phyloP scores from a whole-genome alignment of 352 stramenopile species.

The Globisporangium canariense region DNA sequence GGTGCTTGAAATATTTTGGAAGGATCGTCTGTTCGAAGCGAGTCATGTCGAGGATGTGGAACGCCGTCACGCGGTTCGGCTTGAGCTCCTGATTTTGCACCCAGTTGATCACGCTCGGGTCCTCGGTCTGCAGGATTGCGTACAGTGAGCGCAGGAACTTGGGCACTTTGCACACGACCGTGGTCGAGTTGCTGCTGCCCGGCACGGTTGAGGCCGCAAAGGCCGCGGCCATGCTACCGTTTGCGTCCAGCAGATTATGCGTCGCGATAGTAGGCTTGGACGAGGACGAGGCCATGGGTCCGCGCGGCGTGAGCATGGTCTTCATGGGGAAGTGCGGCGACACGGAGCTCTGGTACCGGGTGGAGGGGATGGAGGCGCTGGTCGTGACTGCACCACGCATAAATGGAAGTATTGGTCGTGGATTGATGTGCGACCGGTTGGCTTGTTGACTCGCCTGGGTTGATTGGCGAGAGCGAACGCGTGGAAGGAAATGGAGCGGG shows the following conservation, averaged over 20 bases:
- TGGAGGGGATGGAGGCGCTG: neutral
- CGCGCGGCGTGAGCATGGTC: conserved; percentile 17
- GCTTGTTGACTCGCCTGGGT: neutral
- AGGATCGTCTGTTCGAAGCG: conserved; percentile 88
- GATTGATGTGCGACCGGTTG: conserved; percentile 1
- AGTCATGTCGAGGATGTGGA: conserved; percentile 73
- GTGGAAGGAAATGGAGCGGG: conserved; percentile 5
- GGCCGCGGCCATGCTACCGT: conserved; percentile 15
- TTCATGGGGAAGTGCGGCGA: conserved; percentile 21
- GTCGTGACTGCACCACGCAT: conserved; percentile 12
- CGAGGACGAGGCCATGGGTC: neutral
- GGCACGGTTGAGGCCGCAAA: conserved; percentile 15
- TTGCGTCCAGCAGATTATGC: conserved; percentile 12
- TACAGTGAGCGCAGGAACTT: conserved; percentile 84
- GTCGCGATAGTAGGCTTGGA: neutral
- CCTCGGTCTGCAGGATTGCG: conserved; percentile 74
- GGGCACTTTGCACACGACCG: conserved; percentile 57
- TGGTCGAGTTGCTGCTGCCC: conserved; percentile 8
- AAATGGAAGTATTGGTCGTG: conserved; percentile 3
- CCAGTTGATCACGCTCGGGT: conserved; percentile 66
- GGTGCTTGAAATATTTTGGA: conserved; percentile 93
- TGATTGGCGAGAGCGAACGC: conserved; percentile 5
- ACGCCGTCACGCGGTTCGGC: conserved; percentile 61
- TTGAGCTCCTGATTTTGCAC: conserved; percentile 65
- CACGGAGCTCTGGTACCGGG: conserved; percentile 19